phyloP scores from a whole-genome alignment of 2,329 filamentous ascomycete genomes.

The Aspergillus cejpii region DNA sequence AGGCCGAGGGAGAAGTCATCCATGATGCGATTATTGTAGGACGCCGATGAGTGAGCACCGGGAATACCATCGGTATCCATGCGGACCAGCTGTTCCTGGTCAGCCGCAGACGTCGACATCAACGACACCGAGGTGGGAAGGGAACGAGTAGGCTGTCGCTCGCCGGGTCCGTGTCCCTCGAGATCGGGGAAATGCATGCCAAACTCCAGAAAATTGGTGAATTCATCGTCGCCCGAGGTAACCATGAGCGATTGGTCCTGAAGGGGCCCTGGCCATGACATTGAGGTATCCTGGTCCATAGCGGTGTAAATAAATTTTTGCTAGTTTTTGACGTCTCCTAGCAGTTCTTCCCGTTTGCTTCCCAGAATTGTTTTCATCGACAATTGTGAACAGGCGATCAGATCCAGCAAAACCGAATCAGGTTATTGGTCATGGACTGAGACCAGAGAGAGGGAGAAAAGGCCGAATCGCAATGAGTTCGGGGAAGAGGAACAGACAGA shows the following conservation, averaged over 20 bases:
- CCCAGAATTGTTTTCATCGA: no score
- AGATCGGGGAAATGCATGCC: slow-evolving; percentile 42
- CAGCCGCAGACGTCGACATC: slow-evolving; percentile 29
- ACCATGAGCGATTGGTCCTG: slow-evolving; percentile 37
- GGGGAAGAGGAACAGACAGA: slow-evolving; percentile 1
- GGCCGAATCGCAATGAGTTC: not conserved
- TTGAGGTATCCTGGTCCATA: slow-evolving; percentile 38
- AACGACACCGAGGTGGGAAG: slow-evolving; percentile 29
- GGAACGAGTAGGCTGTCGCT: slow-evolving; percentile 30
- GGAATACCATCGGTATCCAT: slow-evolving; percentile 25
- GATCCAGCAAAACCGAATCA: not conserved
- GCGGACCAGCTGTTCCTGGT: slow-evolving; percentile 22
- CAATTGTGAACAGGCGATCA: no score
- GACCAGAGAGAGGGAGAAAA: not conserved
- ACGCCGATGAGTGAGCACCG: slow-evolving; percentile 22
- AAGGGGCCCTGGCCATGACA: slow-evolving; percentile 38
- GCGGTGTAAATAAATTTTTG: not conserved
- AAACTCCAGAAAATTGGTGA: slow-evolving; percentile 46
- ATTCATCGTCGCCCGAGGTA: slow-evolving; percentile 41
- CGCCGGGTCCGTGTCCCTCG: slow-evolving; percentile 34
- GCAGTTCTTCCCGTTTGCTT: no score
- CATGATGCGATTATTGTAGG: slow-evolving; percentile 24
- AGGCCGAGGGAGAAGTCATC: slow-evolving; percentile 34
- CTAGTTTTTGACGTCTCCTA: no score
- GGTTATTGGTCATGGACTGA: not conserved